Evolutionary conservation across 2,329 filamentous ascomycete species (phyloP).

Genomic region (Chalara sp.): DNA sequence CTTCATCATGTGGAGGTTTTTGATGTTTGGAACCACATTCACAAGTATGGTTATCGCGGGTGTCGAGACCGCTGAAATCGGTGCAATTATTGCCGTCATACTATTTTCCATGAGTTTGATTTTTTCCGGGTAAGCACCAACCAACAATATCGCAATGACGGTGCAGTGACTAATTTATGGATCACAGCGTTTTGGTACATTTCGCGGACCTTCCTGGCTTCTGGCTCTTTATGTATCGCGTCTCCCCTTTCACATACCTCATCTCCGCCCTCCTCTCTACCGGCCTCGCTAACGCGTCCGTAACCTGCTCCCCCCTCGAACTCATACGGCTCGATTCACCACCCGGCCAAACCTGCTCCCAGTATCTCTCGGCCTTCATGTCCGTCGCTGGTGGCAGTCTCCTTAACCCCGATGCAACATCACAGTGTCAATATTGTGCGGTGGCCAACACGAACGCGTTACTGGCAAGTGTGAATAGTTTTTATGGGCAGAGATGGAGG

Average conservation of each 20-base stretch:
- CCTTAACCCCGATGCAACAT: conserved; percentile 38
- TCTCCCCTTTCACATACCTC: conserved; percentile 46
- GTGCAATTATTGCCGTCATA: conserved; percentile 70
- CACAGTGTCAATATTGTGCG: conserved; percentile 52
- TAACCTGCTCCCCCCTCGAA: conserved; percentile 65
- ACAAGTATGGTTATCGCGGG: conserved; percentile 72
- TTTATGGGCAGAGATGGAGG: conserved; percentile 56
- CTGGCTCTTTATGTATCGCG: conserved; percentile 81
- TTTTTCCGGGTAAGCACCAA: conserved; percentile 46
- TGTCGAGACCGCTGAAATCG: conserved; percentile 68
- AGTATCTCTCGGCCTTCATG: conserved; percentile 51
- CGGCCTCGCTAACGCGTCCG: conserved; percentile 59
- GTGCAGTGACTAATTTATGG: conserved; percentile 26
- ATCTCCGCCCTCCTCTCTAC: conserved; percentile 65
- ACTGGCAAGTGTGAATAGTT: conserved; percentile 40
- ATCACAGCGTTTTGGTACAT: conserved; percentile 64
- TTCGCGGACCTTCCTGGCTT: conserved; percentile 61
- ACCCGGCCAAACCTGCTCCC: conserved; percentile 44
- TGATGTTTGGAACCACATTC: conserved; percentile 80
- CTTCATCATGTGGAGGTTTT: conserved; percentile 60
- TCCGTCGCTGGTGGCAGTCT: conserved; percentile 44
- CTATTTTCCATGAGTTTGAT: conserved; percentile 67
- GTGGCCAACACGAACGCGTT: conserved; percentile 45
- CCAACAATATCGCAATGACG: too few species aligned
- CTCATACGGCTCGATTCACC: conserved; percentile 58